phyloP scores from a whole-genome alignment of 192 early-diverging fungal genomes.

The Backusella circina region DNA sequence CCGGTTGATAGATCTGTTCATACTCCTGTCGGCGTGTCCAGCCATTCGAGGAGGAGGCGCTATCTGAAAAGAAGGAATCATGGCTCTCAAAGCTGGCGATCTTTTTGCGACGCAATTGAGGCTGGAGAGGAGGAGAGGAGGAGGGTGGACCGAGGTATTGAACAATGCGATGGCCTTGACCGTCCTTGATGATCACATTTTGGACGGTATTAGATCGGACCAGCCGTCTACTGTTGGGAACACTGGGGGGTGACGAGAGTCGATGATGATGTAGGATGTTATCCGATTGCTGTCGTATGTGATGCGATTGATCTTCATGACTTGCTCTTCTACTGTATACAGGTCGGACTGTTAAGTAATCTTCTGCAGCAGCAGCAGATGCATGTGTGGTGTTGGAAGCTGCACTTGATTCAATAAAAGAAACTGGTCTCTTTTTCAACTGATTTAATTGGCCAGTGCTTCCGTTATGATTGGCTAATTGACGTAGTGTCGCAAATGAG shows the following conservation, averaged over 20 bases:
- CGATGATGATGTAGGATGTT: background rate
- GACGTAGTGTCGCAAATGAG: constrained; percentile 14
- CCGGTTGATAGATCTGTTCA: background rate
- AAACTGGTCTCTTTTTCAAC: background rate
- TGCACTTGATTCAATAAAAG: background rate
- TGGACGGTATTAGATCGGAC: constrained; percentile 11
- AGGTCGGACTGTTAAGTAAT: constrained; percentile 3
- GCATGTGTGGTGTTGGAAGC: background rate
- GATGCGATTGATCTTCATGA: constrained; percentile 5
- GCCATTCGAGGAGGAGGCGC: background rate
- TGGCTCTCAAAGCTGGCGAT: background rate
- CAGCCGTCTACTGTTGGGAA: background rate
- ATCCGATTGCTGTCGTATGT: background rate
- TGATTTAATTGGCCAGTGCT: background rate
- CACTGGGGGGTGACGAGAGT: background rate
- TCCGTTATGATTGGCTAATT: constrained; percentile 6
- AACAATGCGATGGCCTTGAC: constrained; percentile 6
- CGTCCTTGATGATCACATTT: constrained; percentile 10
- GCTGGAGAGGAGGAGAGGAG: background rate
- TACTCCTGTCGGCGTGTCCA: background rate
- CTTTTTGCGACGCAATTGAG: background rate
- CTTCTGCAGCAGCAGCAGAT: background rate
- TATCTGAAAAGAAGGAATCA: background rate
- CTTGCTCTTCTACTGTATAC: constrained; percentile 10
- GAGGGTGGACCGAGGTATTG: constrained; percentile 4